Conservation (phyloP, 176 grass and related monocot species). For the maize (Zea mays) region DNA sequence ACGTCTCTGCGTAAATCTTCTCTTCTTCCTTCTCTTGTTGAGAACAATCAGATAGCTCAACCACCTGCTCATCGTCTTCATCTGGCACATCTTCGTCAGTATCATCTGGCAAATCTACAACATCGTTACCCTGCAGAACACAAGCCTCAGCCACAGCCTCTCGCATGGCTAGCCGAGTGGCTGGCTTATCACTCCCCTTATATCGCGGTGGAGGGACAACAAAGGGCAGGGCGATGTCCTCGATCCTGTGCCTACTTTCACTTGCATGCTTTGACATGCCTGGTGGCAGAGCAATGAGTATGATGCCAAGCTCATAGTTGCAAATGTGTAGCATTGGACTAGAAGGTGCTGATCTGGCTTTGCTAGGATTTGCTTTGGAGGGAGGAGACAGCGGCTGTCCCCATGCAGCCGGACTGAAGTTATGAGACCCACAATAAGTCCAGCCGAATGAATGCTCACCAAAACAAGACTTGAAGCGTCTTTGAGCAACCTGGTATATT, state of each 20-base stretch:
- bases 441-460: slow-evolving; percentile 65
- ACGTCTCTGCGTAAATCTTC: slow-evolving; percentile 69
- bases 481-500: slow-evolving; percentile 62
- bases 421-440: slow-evolving; percentile 90
- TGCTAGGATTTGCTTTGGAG: slow-evolving; percentile 42
- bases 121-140: slow-evolving; percentile 17
- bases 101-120: slow-evolving; percentile 46
- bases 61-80: slow-evolving; percentile 56
- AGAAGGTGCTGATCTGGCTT: slow-evolving; percentile 31
- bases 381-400: slow-evolving; percentile 53
- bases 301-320: slow-evolving; percentile 85
- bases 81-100: slow-evolving; percentile 57
- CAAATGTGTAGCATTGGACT: slow-evolving; percentile 65
- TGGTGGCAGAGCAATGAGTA: slow-evolving; percentile 54
- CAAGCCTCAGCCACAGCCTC: slow-evolving; percentile 56
- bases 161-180: slow-evolving; percentile 68
- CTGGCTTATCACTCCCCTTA: slow-evolving; percentile 59
- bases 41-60: slow-evolving; percentile 51
- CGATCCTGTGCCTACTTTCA: slow-evolving; percentile 43
- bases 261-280: slow-evolving; percentile 32
- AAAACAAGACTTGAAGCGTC: slow-evolving; percentile 53
- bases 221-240: slow-evolving; percentile 61
- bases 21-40: slow-evolving; percentile 68
- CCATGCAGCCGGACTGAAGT: slow-evolving; percentile 95
- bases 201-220: slow-evolving; percentile 68